Percentiles rank a stretch among this genome's conserved stretches.
These are phyloP conservation scores for Saraca asoca DNA, from an alignment of 331 rosid species.

Conservation along the genomic window DNA sequence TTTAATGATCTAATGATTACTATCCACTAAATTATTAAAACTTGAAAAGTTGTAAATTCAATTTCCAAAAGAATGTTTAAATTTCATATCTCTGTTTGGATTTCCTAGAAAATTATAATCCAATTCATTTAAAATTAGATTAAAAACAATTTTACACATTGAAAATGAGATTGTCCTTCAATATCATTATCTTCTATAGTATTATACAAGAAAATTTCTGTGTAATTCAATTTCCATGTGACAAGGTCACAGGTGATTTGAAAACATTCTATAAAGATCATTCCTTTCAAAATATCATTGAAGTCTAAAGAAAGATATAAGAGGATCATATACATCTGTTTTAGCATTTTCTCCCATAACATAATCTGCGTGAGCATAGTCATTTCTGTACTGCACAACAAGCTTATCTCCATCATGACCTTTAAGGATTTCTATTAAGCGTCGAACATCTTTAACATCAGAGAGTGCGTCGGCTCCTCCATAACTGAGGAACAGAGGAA, in stretches of 20 bases:
- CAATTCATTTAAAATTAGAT: too few relatives aligned
- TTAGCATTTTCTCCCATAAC: constrained; percentile 84
- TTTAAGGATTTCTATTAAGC: constrained; percentile 54
- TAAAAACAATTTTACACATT: too few relatives aligned
- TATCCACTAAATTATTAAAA: too few relatives aligned
- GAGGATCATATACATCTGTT: constrained; percentile 78
- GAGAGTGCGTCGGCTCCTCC: constrained; percentile 91
- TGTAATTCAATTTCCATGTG: constrained; percentile 35
- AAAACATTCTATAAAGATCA: constrained; percentile 25
- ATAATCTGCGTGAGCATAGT: constrained; percentile 93
- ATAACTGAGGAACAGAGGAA: constrained; percentile 77
- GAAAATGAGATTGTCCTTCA: constrained; percentile 23
- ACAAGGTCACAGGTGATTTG: constrained; percentile 18
- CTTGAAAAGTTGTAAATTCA: too few relatives aligned
- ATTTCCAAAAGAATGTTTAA: too few relatives aligned
- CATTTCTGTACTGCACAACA: constrained; percentile 73
- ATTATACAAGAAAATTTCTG: constrained; percentile 25
- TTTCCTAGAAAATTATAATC: too few relatives aligned
- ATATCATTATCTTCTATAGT: constrained; percentile 28
- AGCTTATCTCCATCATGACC: constrained; percentile 77
- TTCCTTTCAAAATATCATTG: constrained; percentile 43
- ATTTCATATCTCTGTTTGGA: too few relatives aligned
- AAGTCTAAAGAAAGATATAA: constrained; percentile 78
- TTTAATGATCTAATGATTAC: too few relatives aligned
- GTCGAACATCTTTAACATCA: constrained; percentile 73